Conservation (phyloP, 768 basidiomycete species). For the Russula emetica region DNA sequence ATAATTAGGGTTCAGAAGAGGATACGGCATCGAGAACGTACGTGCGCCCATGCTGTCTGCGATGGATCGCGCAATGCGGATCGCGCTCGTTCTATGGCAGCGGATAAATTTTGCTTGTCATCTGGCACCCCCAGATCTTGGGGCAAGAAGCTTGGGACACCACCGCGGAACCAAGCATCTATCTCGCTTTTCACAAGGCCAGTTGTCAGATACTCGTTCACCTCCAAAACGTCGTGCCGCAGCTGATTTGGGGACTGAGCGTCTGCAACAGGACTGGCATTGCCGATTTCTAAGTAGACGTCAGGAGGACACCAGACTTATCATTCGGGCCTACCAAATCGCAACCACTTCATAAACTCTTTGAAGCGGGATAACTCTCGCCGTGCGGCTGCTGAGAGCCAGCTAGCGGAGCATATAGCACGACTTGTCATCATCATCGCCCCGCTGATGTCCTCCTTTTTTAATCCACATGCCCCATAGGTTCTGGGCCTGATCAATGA, state of each 20-base stretch:
- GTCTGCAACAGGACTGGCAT: conserved; percentile 52
- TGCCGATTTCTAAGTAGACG: conserved; percentile 42
- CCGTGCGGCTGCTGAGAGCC: conserved; percentile 64
- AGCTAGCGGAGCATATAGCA: conserved; percentile 59
- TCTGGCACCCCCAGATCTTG: conserved; percentile 47
- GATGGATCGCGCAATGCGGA: conserved; percentile 45
- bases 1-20: conserved; percentile 15
- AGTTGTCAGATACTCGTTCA: conserved; percentile 71
- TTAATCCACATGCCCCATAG: conserved; percentile 53
- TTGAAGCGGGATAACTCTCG: conserved; percentile 68
- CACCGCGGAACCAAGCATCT: conserved; percentile 77
- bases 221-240: conserved; percentile 73
- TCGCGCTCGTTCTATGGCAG: conserved; percentile 47
- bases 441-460: conserved; percentile 45
- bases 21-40: conserved; percentile 36
- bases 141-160: conserved; percentile 48
- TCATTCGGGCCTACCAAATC: conserved; percentile 52
- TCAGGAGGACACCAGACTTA: conserved; percentile 2
- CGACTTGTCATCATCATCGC: conserved; percentile 52
- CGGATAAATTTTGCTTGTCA: conserved; percentile 36
- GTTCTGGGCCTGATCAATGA: conserved; percentile 45
- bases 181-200: conserved; percentile 65
- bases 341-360: conserved; percentile 75
- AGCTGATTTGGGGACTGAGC: conserved; percentile 41
- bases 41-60: conserved; percentile 49